phyloP scores from a whole-genome alignment of 2,329 filamentous ascomycete species.

The Ophidiomyces ophidiicola region DNA sequence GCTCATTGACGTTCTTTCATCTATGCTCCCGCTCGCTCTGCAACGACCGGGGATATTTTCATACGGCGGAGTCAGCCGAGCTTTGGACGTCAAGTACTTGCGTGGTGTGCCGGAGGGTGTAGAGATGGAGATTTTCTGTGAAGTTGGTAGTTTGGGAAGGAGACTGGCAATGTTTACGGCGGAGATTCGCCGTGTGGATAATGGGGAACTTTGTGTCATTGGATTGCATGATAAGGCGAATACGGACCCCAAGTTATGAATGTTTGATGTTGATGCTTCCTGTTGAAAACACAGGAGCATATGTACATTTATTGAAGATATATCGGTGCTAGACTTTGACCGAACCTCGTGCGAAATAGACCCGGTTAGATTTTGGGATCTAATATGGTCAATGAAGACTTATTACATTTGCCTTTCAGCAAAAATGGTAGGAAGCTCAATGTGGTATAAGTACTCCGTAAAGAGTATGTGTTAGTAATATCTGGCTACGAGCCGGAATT shows the following conservation, averaged over 20 bases:
- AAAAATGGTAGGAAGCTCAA: too few species aligned
- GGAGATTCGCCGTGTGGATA: constrained; percentile 42
- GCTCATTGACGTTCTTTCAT: constrained; percentile 56
- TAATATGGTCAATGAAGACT: too few species aligned
- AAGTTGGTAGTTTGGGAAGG: constrained; percentile 47
- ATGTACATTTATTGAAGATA: too few species aligned
- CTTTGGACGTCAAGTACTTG: constrained; percentile 55
- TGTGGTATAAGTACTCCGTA: too few species aligned
- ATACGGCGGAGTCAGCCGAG: constrained; percentile 51
- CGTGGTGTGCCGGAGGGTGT: constrained; percentile 46
- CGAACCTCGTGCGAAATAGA: too few species aligned
- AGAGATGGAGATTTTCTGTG: constrained; percentile 43
- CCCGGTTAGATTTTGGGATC: too few species aligned
- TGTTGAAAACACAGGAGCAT: too few species aligned
- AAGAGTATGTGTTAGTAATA: too few species aligned
- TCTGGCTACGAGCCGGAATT: too few species aligned
- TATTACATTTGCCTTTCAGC: too few species aligned
- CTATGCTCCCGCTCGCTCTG: constrained; percentile 45
- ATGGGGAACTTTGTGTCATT: constrained; percentile 43
- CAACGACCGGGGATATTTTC: constrained; percentile 50
- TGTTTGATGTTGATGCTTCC: too few species aligned
- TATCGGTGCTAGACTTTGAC: too few species aligned
- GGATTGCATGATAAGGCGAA: constrained; percentile 57
- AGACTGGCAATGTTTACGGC: constrained; percentile 44
- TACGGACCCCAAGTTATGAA: constrained; percentile 37